Evolutionary conservation across 805 yeast genomes (phyloP).

Genomic region (Teunomyces gatunensis): DNA sequence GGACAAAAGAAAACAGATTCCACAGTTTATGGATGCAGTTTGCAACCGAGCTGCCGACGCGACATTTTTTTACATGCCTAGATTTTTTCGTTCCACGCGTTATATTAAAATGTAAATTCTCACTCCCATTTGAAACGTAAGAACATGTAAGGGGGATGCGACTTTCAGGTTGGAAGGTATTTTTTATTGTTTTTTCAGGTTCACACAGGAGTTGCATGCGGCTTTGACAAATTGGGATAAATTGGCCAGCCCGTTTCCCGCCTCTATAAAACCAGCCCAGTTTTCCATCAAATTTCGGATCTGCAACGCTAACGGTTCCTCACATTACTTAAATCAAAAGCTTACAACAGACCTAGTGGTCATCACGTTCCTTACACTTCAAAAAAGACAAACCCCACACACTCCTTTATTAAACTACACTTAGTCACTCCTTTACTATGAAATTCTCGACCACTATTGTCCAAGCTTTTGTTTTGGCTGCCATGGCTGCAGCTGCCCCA

Average conservation of each 20-base stretch:
- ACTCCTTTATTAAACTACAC: background rate
- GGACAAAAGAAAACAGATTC: background rate
- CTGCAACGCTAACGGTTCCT: background rate
- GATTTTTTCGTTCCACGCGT: background rate
- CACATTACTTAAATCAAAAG: background rate
- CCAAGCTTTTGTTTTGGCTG: constrained; percentile 14
- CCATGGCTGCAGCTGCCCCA: constrained; percentile 19
- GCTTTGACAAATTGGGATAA: background rate
- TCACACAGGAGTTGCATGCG: constrained; percentile 1
- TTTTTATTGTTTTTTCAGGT: background rate
- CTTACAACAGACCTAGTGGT: background rate
- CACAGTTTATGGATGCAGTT: background rate
- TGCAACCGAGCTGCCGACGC: background rate
- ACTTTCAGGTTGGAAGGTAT: background rate
- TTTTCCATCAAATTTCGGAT: background rate
- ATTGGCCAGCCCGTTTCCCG: background rate
- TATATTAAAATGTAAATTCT: background rate
- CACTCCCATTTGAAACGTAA: background rate
- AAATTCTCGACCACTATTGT: constrained; percentile 13
- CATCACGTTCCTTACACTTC: constrained; percentile 1
- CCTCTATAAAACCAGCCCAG: background rate
- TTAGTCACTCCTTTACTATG: constrained; percentile 13
- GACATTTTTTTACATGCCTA: background rate
- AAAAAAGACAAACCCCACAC: background rate
- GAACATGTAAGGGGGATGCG: background rate